phyloP scores from a whole-genome alignment of 768 basidiomycete species.

The Tephrocybe rancida region DNA sequence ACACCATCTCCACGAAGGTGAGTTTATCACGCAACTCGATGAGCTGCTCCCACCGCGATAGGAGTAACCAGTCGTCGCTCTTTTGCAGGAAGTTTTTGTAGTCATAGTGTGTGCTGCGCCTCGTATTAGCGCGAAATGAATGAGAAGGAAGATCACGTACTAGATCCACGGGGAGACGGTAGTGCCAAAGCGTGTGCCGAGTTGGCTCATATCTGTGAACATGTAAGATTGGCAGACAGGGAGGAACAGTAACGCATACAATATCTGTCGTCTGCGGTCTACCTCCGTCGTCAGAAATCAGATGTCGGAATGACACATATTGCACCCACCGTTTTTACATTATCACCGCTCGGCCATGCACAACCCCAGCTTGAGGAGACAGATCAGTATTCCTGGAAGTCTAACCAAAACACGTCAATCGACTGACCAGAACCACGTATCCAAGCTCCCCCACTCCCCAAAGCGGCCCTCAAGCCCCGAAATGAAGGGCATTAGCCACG shows the following conservation, averaged over 20 bases:
- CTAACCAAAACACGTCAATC: background rate
- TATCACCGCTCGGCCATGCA: conserved; percentile 58
- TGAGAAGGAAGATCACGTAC: conserved; percentile 25
- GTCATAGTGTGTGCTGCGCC: conserved; percentile 47
- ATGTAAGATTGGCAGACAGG: background rate
- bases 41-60: conserved; percentile 72
- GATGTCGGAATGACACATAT: background rate
- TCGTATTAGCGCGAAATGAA: background rate
- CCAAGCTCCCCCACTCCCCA: conserved; percentile 47
- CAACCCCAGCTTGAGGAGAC: conserved; percentile 52
- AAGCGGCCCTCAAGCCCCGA: conserved; percentile 51
- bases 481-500: conserved; percentile 58
- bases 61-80: conserved; percentile 68
- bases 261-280: conserved; percentile 52
- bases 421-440: conserved; percentile 51
- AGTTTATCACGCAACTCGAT: conserved; percentile 55
- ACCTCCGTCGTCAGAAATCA: conserved; percentile 8
- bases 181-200: conserved; percentile 45
- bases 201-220: conserved; percentile 40
- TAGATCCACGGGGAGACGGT: conserved; percentile 51
- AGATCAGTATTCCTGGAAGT: background rate
- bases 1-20: conserved; percentile 67
- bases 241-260: conserved; percentile 28
- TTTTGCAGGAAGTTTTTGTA: conserved; percentile 71
- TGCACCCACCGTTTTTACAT: conserved; percentile 39